phyloP scores from a whole-genome alignment of 2,329 filamentous ascomycete species.

The Thelonectria blattea region DNA sequence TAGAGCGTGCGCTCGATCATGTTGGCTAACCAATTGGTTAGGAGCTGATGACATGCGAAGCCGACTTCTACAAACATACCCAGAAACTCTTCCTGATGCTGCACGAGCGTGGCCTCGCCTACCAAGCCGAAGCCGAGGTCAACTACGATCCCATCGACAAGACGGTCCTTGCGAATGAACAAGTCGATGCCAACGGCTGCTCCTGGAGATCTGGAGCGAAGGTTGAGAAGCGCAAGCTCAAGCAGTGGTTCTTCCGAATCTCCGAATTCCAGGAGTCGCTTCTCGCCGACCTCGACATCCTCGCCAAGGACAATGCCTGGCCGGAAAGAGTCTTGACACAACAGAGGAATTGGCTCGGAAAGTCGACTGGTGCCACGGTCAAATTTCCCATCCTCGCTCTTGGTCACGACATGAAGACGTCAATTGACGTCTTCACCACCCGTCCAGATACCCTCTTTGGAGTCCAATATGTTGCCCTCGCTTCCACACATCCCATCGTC shows the following conservation, averaged over 20 bases:
- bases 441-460: constrained; percentile 87
- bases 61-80: constrained; percentile 87
- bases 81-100: constrained; percentile 84
- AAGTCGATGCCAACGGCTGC: constrained; percentile 83
- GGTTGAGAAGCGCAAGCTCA: constrained; percentile 78
- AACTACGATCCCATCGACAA: constrained; percentile 92
- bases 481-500: constrained; percentile 75
- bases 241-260: constrained; percentile 91
- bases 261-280: constrained; percentile 78
- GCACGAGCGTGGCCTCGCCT: constrained; percentile 75
- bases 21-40: constrained; percentile 42
- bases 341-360: constrained; percentile 89
- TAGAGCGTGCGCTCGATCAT: background rate
- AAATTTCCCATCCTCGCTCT: constrained; percentile 67
- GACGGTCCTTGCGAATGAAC: constrained; percentile 90
- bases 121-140: constrained; percentile 82
- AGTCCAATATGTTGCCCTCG: constrained; percentile 83
- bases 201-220: constrained; percentile 89
- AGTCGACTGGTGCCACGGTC: constrained; percentile 74
- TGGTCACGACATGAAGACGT: constrained; percentile 48
- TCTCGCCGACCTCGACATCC: constrained; percentile 70
- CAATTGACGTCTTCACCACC: constrained; percentile 81
- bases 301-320: constrained; percentile 72
- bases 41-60: constrained; percentile 86
- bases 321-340: constrained; percentile 82